Evolutionary conservation across 192 early-diverging fungal species (phyloP).

Genomic region (Chytriomyces hyalinus): DNA sequence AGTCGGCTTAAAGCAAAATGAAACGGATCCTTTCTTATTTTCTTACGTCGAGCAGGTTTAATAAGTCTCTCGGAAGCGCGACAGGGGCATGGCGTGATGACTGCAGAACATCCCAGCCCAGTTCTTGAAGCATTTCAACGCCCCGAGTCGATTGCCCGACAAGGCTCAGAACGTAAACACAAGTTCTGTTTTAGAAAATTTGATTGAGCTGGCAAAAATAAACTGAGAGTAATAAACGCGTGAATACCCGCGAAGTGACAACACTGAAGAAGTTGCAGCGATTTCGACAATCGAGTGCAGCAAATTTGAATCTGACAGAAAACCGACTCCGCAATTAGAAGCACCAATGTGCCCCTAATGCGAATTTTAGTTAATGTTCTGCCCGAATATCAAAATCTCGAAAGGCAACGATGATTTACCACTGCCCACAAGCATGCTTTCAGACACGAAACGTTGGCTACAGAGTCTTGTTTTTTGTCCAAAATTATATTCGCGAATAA

Average conservation of each 20-base stretch:
- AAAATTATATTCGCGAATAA: constrained; percentile 66
- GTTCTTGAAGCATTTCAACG: constrained; percentile 69
- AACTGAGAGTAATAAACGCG: neutral
- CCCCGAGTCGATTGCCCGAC: constrained; percentile 73
- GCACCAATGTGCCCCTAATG: constrained; percentile 77
- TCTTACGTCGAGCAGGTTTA: constrained; percentile 52
- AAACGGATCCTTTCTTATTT: neutral
- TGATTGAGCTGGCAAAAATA: neutral
- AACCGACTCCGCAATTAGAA: constrained; percentile 66
- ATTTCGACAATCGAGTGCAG: constrained; percentile 74
- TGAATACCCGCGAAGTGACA: constrained; percentile 77
- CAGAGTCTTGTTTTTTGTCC: constrained; percentile 48
- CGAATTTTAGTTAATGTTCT: neutral
- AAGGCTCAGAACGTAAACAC: constrained; percentile 74
- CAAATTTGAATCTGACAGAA: constrained; percentile 73
- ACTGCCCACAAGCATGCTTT: constrained; percentile 84
- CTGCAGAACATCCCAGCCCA: constrained; percentile 77
- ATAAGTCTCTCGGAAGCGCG: constrained; percentile 64
- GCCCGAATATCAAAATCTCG: neutral
- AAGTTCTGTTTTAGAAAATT: constrained; percentile 58
- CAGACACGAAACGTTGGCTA: constrained; percentile 43
- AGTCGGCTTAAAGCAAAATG: neutral
- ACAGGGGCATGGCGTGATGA: neutral
- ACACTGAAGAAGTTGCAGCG: constrained; percentile 66
- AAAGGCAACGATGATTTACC: constrained; percentile 31